Evolutionary conservation across 2,329 filamentous ascomycete genomes (phyloP), one percentile per base, ranked within the genome.

Genomic region (Fusarium subglutinans): DNA sequence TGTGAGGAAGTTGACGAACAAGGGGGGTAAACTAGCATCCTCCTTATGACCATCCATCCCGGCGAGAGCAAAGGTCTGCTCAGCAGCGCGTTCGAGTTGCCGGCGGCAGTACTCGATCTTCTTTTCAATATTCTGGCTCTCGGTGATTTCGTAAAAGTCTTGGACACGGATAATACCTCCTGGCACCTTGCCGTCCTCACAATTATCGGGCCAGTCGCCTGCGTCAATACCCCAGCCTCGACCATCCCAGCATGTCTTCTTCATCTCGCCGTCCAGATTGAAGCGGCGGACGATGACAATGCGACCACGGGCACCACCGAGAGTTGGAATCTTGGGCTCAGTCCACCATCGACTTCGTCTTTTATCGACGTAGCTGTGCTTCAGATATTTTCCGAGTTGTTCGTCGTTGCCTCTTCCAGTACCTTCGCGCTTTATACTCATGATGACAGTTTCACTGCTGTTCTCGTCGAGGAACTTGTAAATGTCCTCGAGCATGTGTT

Each of bases 391-490:
- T 71, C 90, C 91, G 59, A 98, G 89, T 75, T 97, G 91, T 72
- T 91, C 88, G 81, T 98, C 96, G 18, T 90, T 94, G 50, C 92
- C 90, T 59, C 89, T 91, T 62, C 96, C 96, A 0, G 93, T 89
- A 26, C 96, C 96, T 84, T 99, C 96, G 69, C 95, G 92, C 85
- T 99, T 99, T 77, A 99, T 80, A 63, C 92, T 95, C 82, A 98
- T 88, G 76, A 98, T 90, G 69, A 99, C 84, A 0, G 93, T 92
- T 84, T 99, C 96, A 66, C 89, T 90, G 1, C 94, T 93, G 81
- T 98, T 92, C 33, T 87, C 84, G 37, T 93, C 88, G 20, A 98
- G 88, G 82, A 98, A 98, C 24, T 86, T 83, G 81, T 94, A 91
- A 56, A 95, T 86, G 47, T 91, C 90, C 30, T 90, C 85, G 68